Percentiles rank a stretch among this genome's conserved stretches.
Evolutionary conservation across 306 rosid species (phyloP).

Genomic region (Quercus suber): DNA sequence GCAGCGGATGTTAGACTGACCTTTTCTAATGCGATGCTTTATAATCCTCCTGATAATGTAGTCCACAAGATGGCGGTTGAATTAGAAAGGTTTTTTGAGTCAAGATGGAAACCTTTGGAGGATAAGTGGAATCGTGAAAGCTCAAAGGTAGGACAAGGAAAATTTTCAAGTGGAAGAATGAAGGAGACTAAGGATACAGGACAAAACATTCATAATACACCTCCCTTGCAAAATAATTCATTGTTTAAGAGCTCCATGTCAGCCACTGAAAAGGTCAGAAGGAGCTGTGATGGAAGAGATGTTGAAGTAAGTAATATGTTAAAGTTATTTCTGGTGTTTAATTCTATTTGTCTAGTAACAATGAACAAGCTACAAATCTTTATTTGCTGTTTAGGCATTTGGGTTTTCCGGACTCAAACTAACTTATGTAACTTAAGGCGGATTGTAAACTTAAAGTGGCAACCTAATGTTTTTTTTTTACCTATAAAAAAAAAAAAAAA

Average conservation of each 20-base stretch:
- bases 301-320: conserved; percentile 50
- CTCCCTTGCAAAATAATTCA: conserved; percentile 21
- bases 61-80: conserved; percentile 78
- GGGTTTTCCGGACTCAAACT: background rate
- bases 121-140: conserved; percentile 44
- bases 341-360: background rate
- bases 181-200: conserved; percentile 23
- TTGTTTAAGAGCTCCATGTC: conserved; percentile 36
- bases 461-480: no score
- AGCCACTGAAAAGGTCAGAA: conserved; percentile 34
- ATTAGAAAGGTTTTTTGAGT: conserved; percentile 53
- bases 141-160: conserved; percentile 35
- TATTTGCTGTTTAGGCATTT: background rate
- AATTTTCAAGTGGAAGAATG: conserved; percentile 22
- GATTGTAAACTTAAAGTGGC: background rate
- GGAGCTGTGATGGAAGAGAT: conserved; percentile 36
- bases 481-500: no score
- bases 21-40: conserved; percentile 82
- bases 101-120: conserved; percentile 50
- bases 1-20: conserved; percentile 78
- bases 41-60: conserved; percentile 74
- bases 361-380: background rate
- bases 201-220: conserved; percentile 9
- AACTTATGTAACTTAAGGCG: background rate
- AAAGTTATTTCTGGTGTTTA: background rate